Percentiles rank a stretch among this genome's conserved stretches.
Evolutionary conservation across 371 early-diverging fungal species (phyloP).

Genomic region (Mycotypha africana): DNA sequence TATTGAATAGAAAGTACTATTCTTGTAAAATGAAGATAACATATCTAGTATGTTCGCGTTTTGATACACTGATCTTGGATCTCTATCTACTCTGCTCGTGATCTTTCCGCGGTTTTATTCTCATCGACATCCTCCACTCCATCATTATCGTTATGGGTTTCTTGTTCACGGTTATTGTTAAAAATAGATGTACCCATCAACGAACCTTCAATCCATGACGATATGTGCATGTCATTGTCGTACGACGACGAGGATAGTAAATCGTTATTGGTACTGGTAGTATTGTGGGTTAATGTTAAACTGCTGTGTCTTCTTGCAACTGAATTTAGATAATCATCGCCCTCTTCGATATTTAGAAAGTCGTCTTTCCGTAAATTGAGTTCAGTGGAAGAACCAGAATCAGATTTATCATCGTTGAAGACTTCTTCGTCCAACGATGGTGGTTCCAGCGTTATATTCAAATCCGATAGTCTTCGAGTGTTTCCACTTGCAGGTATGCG

Average conservation of each 20-base stretch:
- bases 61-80: too few relatives aligned
- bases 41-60: too few relatives aligned
- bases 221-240: slow-evolving; percentile 16
- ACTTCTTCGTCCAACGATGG: slow-evolving; percentile 11
- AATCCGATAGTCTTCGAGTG: slow-evolving; percentile 33
- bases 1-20: too few relatives aligned
- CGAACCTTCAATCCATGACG: slow-evolving; percentile 21
- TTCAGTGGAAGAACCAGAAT: background rate
- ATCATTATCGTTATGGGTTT: slow-evolving; percentile 11
- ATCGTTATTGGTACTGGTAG: background rate
- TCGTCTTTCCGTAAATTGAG: too few relatives aligned
- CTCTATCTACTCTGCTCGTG: too few relatives aligned
- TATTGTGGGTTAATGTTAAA: too few relatives aligned
- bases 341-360: slow-evolving; percentile 3
- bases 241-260: slow-evolving; percentile 14
- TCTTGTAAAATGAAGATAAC: too few relatives aligned
- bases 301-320: too few relatives aligned
- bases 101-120: too few relatives aligned
- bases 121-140: too few relatives aligned
- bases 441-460: slow-evolving; percentile 38
- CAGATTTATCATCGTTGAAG: background rate
- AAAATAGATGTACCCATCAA: slow-evolving; percentile 16
- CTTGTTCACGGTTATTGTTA: too few relatives aligned
- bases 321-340: too few relatives aligned
- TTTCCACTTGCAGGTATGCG: slow-evolving; percentile 19